Base-by-base conservation (phyloP, 306 rosid genomes). In the Vigna unguiculata region DNA sequence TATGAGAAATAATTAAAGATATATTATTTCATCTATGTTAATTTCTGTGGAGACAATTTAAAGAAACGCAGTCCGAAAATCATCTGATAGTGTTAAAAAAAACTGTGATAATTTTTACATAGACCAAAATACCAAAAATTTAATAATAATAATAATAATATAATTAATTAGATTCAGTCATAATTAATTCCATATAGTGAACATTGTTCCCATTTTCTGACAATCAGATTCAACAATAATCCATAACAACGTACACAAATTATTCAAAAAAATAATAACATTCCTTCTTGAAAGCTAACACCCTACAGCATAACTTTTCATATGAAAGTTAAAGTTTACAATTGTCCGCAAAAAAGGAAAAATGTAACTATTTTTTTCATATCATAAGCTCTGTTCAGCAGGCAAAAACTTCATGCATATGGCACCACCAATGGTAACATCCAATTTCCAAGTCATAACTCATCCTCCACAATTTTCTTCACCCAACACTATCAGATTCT, bases 251-350 rank as follows among this genome's bases (percentile, higher is more conserved):
- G 5, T 52, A 68, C 58, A 17, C 7, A 60, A 72, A 55, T 60
- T 28, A 20, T 69, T 61, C 78, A 28, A 10, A 25, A n/a, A n/a
- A 58, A 41, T 11, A 34, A 51, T 11, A 34, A n/a, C 13, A 45
- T 25, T 51, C 60, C 40, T 60, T 49, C 36, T 48, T 13, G 73
- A 75, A 49, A 60, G 68, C 64, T 58, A 58, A 28, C 47, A 47
- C 45, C 72, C 67, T 81, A 69, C 20, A 45, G 52, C 16, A 6
- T 47, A 67, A 51, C 32, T 77, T 51, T 52, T 45, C 65, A 69
- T 41, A 21, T 69, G 74, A 70, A 54, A 46, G 48, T 19, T 52
- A 49, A 61, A 71, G 47, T 34, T 55, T 36, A 55, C 71, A 82
- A 36, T 57, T 54, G 21, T 48, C 69, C 46, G 48, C 60, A 59